Evolutionary conservation across 768 basidiomycete species (phyloP), one percentile per base, ranked within the genome.

Genomic region (Mycena metata): DNA sequence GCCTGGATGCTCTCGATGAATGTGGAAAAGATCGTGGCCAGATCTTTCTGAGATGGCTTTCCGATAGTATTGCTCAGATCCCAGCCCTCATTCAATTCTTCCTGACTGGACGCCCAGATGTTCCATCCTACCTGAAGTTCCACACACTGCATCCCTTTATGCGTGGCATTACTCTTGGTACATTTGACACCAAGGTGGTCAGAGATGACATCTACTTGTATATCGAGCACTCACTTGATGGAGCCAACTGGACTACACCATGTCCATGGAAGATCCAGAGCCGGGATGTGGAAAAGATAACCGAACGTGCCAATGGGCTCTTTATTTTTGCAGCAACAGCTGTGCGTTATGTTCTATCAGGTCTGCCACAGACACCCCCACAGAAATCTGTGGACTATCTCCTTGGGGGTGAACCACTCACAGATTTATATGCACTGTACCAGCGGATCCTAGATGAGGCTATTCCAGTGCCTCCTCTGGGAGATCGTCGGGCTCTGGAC

Each of bases 81-180:
- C 66, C 66, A 19, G 26, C 12, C 1, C 15, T 54, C 26, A 42
- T 67, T 12, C 59, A 23, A 0, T 67, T 67, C 46, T 67, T 67
- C 24, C 50, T 67, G 0, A 67, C 66, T 19, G 66, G 66, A 7
- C 57, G 66, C 4, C 66, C 66, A 41, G 58, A 67, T 46, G 66
- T 67, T 45, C 66, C 66, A 1, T 63, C 61, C 15, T 63, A 63
- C 41, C 26, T 63, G 21, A 46, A 55, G 9, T 45, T 43, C 35
- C n/a, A 54, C 21, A 45, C 19, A 3, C 42, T 63, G 8, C 2
- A 9, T 7, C 11, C 33, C 4, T 6, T 63, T 1, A 45, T 54
- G 30, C 30, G 45, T 24, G n/a, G 33, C 2, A 54, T 63, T 0
- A 16, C 15, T 5, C 61, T 63, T 15, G 51, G 54, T 35, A 26